Conservation (phyloP, 805 yeast genomes). For the Yamadazyma scolyti region DNA sequence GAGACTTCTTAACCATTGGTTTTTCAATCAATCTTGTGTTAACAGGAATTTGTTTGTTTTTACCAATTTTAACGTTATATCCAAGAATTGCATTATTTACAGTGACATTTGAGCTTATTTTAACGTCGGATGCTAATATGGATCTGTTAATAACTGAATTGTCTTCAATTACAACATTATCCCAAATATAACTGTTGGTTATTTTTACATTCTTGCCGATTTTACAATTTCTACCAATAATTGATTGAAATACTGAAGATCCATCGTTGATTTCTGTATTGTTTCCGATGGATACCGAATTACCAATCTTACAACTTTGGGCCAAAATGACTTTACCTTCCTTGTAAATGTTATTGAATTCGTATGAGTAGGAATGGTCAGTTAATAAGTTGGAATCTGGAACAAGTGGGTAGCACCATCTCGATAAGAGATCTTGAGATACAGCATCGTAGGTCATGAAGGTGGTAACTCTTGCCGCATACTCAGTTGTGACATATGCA, state of each 20-base stretch:
- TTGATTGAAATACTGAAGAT: constrained; percentile 60
- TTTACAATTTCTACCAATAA: constrained; percentile 80
- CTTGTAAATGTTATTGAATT: constrained; percentile 82
- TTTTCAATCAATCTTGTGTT: constrained; percentile 51
- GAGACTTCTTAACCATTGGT: constrained; percentile 30
- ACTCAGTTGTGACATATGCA: constrained; percentile 75
- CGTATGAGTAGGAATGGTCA: constrained; percentile 74
- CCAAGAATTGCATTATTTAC: constrained; percentile 74
- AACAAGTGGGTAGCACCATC: constrained; percentile 90
- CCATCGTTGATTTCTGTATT: constrained; percentile 75
- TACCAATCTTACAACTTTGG: constrained; percentile 83
- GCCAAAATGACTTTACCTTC: constrained; percentile 87
- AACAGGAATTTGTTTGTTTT: constrained; percentile 43
- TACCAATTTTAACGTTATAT: constrained; percentile 64
- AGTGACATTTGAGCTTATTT: constrained; percentile 47
- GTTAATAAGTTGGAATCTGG: constrained; percentile 78
- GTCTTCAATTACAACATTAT: constrained; percentile 70
- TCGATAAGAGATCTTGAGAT: constrained; percentile 81
- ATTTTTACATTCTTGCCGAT: constrained; percentile 77
- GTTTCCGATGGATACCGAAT: constrained; percentile 79
- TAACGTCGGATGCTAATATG: constrained; percentile 65
- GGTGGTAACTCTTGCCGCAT: constrained; percentile 94
- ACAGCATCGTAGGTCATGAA: constrained; percentile 92
- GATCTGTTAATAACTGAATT: constrained; percentile 55
- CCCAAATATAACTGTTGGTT: constrained; percentile 83